A percentile compares a stretch with the other conserved stretches of the same genome.
These are phyloP conservation scores for Lodderomyces pseudojiufengensis DNA, from an alignment of 1,139 yeast genomes.

Conservation along the genomic window DNA sequence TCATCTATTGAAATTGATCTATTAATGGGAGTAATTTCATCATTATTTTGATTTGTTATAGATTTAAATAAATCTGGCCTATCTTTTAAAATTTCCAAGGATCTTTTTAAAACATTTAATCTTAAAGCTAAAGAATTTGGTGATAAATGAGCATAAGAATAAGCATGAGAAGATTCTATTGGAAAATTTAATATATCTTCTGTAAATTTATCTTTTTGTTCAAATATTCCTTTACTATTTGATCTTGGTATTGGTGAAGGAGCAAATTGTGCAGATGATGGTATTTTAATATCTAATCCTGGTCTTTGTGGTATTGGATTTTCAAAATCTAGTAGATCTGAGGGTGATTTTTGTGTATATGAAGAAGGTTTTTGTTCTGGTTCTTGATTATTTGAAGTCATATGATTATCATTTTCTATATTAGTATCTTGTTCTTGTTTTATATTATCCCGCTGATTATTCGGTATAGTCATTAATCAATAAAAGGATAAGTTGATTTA, in stretches of 20 bases:
- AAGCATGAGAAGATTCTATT: constrained; percentile 78
- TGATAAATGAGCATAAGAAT: constrained; percentile 78
- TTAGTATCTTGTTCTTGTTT: no score
- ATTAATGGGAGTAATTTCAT: constrained; percentile 3
- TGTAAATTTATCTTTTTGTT: no score
- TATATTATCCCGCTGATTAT: no score
- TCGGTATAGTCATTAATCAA: no score
- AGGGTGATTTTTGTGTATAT: neutral
- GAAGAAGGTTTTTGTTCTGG: neutral
- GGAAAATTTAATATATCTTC: constrained; percentile 52
- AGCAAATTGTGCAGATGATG: constrained; percentile 9
- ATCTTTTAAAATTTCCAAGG: constrained; percentile 67
- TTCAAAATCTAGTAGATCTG: no score
- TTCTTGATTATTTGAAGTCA: no score
- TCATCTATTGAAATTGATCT: constrained; percentile 7
- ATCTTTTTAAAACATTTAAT: constrained; percentile 68
- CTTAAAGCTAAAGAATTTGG: constrained; percentile 78
- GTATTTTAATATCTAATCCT: neutral
- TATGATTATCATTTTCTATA: no score
- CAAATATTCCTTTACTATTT: neutral
- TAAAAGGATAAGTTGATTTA: no score
- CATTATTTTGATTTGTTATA: constrained; percentile 7
- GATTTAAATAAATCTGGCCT: constrained; percentile 50
- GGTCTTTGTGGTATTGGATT: constrained; percentile 1
- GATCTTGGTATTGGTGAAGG: constrained; percentile 7